A percentile compares a stretch with the other conserved stretches of the same genome.
phyloP scores from a whole-genome alignment of 2,329 filamentous ascomycete genomes.

The Aspergillus luchuensis region DNA sequence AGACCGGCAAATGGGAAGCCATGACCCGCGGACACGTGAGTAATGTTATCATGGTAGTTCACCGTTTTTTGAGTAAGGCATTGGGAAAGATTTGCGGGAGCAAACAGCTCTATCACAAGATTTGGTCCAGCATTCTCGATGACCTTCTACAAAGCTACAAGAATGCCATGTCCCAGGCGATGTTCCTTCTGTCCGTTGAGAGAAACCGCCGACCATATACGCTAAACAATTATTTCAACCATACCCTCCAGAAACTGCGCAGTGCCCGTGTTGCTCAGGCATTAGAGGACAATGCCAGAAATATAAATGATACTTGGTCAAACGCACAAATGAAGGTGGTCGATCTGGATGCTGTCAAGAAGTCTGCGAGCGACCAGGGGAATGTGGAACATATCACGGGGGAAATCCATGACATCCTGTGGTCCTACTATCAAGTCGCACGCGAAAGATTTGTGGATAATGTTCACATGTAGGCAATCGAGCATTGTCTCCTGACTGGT shows the following conservation, averaged over 20 bases:
- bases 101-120: constrained; percentile 40
- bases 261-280: constrained; percentile 1
- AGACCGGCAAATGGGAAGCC: constrained; percentile 56
- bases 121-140: constrained; percentile 51
- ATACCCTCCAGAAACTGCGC: constrained; percentile 46
- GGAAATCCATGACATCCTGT: constrained; percentile 62
- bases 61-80: constrained; percentile 53
- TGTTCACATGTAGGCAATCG: constrained; percentile 60
- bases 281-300: neutral
- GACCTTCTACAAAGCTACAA: constrained; percentile 51
- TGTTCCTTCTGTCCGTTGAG: constrained; percentile 58
- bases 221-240: constrained; percentile 55
- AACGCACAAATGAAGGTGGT: neutral
- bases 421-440: constrained; percentile 64
- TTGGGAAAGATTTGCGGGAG: constrained; percentile 52
- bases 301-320: no score
- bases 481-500: constrained; percentile 56
- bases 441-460: constrained; percentile 65
- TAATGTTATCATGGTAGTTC: constrained; percentile 54
- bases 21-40: constrained; percentile 55
- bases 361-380: constrained; percentile 13
- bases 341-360: constrained; percentile 10
- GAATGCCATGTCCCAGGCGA: constrained; percentile 51
- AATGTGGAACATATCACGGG: constrained; percentile 31
- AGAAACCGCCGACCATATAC: constrained; percentile 51